A percentile compares a stretch with the other conserved stretches of the same genome.
Evolutionary conservation across 2,329 filamentous ascomycete genomes (phyloP).

Genomic region (Clonostachys rhizophaga): DNA sequence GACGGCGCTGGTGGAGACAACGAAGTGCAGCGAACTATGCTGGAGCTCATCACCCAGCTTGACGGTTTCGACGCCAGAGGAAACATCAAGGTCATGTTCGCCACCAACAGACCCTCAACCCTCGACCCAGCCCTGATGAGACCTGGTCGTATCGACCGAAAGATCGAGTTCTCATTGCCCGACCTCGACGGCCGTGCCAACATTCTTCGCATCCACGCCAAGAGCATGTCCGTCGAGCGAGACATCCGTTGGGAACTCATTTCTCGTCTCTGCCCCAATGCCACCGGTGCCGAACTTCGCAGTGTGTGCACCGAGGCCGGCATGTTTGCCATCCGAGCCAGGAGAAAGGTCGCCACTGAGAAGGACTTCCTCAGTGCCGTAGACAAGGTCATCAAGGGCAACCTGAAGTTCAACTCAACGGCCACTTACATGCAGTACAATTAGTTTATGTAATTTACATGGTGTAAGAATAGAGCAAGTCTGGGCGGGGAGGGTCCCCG

Average conservation of each 20-base stretch:
- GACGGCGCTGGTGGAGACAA: slow-evolving; percentile 96
- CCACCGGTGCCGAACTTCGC: slow-evolving; percentile 90
- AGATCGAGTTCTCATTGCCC: slow-evolving; percentile 97
- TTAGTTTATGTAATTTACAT: slow-evolving; percentile 44
- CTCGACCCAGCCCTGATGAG: slow-evolving; percentile 96
- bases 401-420: slow-evolving; percentile 98
- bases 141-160: slow-evolving; percentile 94
- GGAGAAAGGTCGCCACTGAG: slow-evolving; percentile 96
- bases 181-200: slow-evolving; percentile 97
- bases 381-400: slow-evolving; percentile 99
- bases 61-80: slow-evolving; percentile 95
- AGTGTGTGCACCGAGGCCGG: slow-evolving; percentile 97
- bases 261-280: slow-evolving; percentile 92
- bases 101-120: slow-evolving; percentile 93
- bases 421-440: slow-evolving; percentile 99
- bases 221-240: slow-evolving; percentile 98
- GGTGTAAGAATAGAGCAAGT: slow-evolving; percentile 23
- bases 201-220: slow-evolving; percentile 96
- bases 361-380: slow-evolving; percentile 98
- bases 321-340: slow-evolving; percentile 93
- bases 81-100: slow-evolving; percentile 99
- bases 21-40: slow-evolving; percentile 95
- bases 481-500: slow-evolving; percentile 8
- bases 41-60: slow-evolving; percentile 94
- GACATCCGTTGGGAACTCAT: slow-evolving; percentile 99